Base-by-base conservation (phyloP, 345 rosid genomes). In the Xanthoceras sorbifolium region DNA sequence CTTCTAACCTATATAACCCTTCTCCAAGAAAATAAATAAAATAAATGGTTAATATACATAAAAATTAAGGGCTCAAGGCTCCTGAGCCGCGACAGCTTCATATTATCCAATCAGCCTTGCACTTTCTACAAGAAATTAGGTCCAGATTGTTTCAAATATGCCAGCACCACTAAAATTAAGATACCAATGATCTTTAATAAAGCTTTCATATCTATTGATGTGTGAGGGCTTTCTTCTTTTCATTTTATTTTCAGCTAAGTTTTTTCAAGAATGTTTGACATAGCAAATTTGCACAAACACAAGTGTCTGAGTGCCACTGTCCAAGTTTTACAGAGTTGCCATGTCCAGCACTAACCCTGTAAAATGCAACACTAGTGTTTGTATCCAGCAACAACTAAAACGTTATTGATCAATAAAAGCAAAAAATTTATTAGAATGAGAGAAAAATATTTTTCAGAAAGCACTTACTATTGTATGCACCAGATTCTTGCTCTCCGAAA, bases 381-480 rank as follows among this genome's bases (percentile, higher is more conserved):
- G 9, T 11, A 25, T 26, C 48, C 48, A 68, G 10, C 3, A 69
- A 59, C 23, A 9, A 57, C 74, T 11, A 67, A 42, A 50, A 59
- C 22, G 44, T 31, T 9, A 57, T 36, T 11, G 20, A 73, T 15
- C 44, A 29, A 64, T 12, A 15, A 67, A 72, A 54, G 34, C 20
- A 25, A 64, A 57, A n/a, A 60, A 5, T 12, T 14, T 32, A 57
- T 67, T 9, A 70, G 50, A 29, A 50, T 64, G 17, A 73, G 15
- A 60, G 22, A 22, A 40, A 55, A 32, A 69, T 3, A 52, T 38
- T 10, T 4, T 4, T 6, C 10, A 29, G 55, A 62, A 40, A 72
- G 42, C 22, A 89, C 93, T 89, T 82, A 90, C 94, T 23, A 87
- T 57, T 69, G 78, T 69, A 71, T 84, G 91, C 78, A 74, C 20